Conservation (phyloP, 1,139 yeast species). For the Candida tetrigidarum region DNA sequence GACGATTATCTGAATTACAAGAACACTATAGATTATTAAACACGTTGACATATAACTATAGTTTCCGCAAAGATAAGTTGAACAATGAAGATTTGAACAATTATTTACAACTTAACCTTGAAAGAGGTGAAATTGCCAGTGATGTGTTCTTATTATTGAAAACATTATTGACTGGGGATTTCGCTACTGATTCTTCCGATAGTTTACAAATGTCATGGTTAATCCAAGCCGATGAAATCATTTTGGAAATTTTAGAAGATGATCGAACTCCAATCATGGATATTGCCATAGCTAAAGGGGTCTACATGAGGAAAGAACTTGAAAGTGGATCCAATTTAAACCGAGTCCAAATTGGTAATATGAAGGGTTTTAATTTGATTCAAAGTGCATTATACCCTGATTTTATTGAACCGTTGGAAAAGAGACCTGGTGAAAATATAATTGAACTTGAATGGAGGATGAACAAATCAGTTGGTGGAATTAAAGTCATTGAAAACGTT, state of each 20-base stretch:
- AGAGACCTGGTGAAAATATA: slow-evolving; percentile 31
- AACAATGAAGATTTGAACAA: slow-evolving; percentile 44
- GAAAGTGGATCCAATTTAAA: slow-evolving; percentile 50
- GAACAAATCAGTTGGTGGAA: slow-evolving; percentile 72
- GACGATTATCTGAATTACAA: slow-evolving; percentile 33
- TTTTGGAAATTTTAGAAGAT: slow-evolving; percentile 48
- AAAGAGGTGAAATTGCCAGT: slow-evolving; percentile 32
- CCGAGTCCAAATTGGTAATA: slow-evolving; percentile 46
- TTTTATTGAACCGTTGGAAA: slow-evolving; percentile 36
- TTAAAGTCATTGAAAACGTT: slow-evolving; percentile 58
- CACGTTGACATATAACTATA: slow-evolving; percentile 35
- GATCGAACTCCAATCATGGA: slow-evolving; percentile 47
- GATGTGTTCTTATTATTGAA: slow-evolving; percentile 45
- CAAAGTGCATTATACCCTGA: slow-evolving; percentile 37
- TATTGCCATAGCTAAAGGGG: slow-evolving; percentile 42
- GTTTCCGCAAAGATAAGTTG: slow-evolving; percentile 37
- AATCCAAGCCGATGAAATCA: slow-evolving; percentile 56
- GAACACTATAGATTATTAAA: slow-evolving; percentile 28
- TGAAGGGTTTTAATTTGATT: slow-evolving; percentile 46
- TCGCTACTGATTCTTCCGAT: slow-evolving; percentile 20
- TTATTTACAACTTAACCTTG: slow-evolving; percentile 31
- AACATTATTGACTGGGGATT: slow-evolving; percentile 45
- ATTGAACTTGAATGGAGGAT: slow-evolving; percentile 62
- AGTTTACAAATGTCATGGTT: slow-evolving; percentile 49
- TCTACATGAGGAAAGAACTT: slow-evolving; percentile 50